Percentiles rank a stretch among this genome's conserved stretches.
phyloP scores from a whole-genome alignment of 192 early-diverging fungal genomes.

The Gonapodya prolifera region DNA sequence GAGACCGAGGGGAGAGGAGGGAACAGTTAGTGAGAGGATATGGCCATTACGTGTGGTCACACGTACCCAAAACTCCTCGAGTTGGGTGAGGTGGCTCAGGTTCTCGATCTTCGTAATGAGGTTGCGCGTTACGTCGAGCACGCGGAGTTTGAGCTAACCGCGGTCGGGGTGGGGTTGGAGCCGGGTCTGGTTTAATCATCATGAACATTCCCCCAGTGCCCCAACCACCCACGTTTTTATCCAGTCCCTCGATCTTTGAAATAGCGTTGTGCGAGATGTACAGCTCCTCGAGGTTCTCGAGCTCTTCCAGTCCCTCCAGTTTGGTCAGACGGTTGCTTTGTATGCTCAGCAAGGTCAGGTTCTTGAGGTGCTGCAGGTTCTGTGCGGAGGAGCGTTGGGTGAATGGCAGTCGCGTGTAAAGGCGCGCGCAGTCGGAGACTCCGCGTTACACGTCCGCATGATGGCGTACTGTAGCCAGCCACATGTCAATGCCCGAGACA shows the following conservation, averaged over 20 bases:
- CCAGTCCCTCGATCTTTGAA: slow-evolving; percentile 59
- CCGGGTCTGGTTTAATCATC: no score
- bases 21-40: not conserved
- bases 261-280: slow-evolving; percentile 92
- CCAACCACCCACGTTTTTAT: slow-evolving; percentile 41
- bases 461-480: no score
- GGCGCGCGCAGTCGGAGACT: no score
- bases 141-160: slow-evolving; percentile 45
- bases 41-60: no score
- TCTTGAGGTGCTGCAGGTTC: slow-evolving; percentile 8
- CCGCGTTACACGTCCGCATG: no score
- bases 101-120: slow-evolving; percentile 62
- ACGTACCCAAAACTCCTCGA: slow-evolving; percentile 83
- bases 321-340: slow-evolving; percentile 78
- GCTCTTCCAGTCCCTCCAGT: slow-evolving; percentile 59
- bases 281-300: slow-evolving; percentile 68
- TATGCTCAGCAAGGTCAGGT: slow-evolving; percentile 54
- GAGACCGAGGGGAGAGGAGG: not conserved
- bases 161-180: no score
- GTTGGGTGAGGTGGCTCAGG: slow-evolving; percentile 58
- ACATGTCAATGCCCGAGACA: not conserved
- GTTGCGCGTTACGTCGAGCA: slow-evolving; percentile 84
- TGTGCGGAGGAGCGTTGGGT: not conserved
- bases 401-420: not conserved
- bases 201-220: no score